Evolutionary conservation across 2,329 filamentous ascomycete genomes (phyloP).

Genomic region (Bipolaris victoriae): DNA sequence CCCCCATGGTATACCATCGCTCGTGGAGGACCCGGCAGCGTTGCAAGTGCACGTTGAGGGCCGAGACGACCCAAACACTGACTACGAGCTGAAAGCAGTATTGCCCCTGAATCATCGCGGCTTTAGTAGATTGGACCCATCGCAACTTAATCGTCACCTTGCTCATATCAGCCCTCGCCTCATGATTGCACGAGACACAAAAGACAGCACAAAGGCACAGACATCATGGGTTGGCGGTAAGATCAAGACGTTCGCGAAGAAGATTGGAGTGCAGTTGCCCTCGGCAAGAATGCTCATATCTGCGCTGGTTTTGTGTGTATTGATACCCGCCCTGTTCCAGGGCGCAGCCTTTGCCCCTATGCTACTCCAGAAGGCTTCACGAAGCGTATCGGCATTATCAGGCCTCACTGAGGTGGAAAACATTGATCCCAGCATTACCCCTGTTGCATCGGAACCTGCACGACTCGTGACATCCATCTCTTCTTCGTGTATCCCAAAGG

Average conservation of each 20-base stretch:
- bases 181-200: slow-evolving; percentile 9
- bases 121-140: slow-evolving; percentile 43
- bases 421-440: slow-evolving; percentile 13
- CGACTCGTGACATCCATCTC: slow-evolving; percentile 4
- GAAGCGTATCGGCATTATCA: slow-evolving; percentile 7
- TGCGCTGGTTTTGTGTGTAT: slow-evolving; percentile 23
- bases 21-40: slow-evolving; percentile 26
- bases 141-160: slow-evolving; percentile 48
- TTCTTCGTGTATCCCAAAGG: slow-evolving; percentile 9
- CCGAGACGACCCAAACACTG: slow-evolving; percentile 22
- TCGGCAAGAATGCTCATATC: slow-evolving; percentile 14
- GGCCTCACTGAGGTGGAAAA: slow-evolving; percentile 2
- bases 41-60: slow-evolving; percentile 44
- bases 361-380: slow-evolving; percentile 16
- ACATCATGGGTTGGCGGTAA: slow-evolving; percentile 10
- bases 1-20: slow-evolving; percentile 33
- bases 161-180: slow-evolving; percentile 40
- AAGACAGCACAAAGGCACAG: slow-evolving; percentile 4
- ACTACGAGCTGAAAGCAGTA: slow-evolving; percentile 38
- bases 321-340: slow-evolving; percentile 26
- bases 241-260: slow-evolving; percentile 17
- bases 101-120: slow-evolving; percentile 43
- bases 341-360: slow-evolving; percentile 21
- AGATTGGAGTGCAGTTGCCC: not conserved
- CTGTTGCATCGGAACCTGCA: slow-evolving; percentile 7